Evolutionary conservation across 108 stramenopile species (phyloP), one percentile per base, ranked within the genome.

Genomic region (Skeletonema tropicum): DNA sequence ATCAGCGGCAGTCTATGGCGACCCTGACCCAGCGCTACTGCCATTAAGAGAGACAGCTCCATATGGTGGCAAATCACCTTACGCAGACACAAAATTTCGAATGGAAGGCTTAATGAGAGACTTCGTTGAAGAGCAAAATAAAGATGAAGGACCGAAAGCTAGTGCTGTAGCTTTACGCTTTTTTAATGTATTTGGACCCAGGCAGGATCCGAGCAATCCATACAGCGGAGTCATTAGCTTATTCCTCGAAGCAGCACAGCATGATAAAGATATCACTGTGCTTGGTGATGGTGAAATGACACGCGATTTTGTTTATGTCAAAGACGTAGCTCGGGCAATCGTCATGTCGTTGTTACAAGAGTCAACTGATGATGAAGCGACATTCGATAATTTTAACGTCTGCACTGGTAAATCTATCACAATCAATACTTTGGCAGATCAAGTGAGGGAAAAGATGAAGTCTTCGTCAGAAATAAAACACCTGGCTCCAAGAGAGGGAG

Each of bases 261-360:
- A 89, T 29, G 94, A 90, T 3, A 80, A 79, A 58, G 71, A 91
- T 49, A 82, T 99, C 46, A 98, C 98, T 13, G 73, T 99, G 7
- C 97, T 99, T 76, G 99, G 99, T 49, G 95, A 96, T 71, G 98
- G 99, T 3, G 39, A 77, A 64, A 99, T 98, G 85, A 98, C 95
- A 2, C 86, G 98, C 7, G 98, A 99, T 86, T 98, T 98, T 73
- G 84, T 99, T 35, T 98, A 89, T 80, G 99, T 99, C 33, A 88
- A 85, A 57, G 99, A 99, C 84, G 99, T 99, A 8, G 99, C 99
- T 1, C 70, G 77, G 11, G 99, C 99, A 9, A 87, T 94, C 31
- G 85, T 91, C 17, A 69, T 82, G 70, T 86, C 94, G 21, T 57
- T 82, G 64, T 48, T 82, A 25, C 69, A 71, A 38, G 80, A 75